These are phyloP conservation scores for Phytophthora crassamura DNA, from an alignment of 352 stramenopile species.

Conservation along the genomic window DNA sequence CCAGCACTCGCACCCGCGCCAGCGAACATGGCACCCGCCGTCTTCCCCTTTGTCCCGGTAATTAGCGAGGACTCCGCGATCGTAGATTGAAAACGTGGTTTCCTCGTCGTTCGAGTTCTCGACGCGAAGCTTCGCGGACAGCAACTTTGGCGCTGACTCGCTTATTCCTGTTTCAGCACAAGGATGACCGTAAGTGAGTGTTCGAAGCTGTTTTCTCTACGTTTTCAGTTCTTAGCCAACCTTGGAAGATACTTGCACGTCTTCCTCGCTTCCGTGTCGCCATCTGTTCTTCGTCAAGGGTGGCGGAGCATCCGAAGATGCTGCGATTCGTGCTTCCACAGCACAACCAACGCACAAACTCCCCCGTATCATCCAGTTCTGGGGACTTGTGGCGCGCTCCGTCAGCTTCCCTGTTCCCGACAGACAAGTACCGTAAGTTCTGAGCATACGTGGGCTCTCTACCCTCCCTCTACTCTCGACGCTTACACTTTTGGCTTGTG, in stretches of 20 bases:
- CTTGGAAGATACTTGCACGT: conserved; percentile 15
- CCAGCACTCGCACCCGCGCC: conserved; percentile 52
- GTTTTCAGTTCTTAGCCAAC: not conserved
- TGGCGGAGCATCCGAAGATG: conserved; percentile 61
- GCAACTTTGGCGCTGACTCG: conserved; percentile 45
- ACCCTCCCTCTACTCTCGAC: not conserved
- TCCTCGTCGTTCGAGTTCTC: conserved; percentile 22
- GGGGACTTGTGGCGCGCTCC: conserved; percentile 56
- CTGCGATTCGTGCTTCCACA: conserved; percentile 61
- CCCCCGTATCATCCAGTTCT: conserved; percentile 61
- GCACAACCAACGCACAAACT: conserved; percentile 70
- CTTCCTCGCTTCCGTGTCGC: conserved; percentile 3
- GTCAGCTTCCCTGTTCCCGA: conserved; percentile 27
- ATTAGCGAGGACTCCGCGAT: conserved; percentile 42
- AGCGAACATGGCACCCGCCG: conserved; percentile 56
- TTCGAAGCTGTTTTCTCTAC: no score
- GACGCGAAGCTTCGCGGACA: conserved; percentile 43
- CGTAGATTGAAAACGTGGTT: conserved; percentile 56
- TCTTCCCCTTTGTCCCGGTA: conserved; percentile 19
- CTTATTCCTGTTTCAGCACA: conserved; percentile 6
- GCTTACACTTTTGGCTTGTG: conserved; percentile 34
- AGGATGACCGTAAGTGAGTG: not conserved
- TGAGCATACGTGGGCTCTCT: not conserved
- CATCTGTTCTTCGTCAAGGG: not conserved
- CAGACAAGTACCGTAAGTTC: conserved; percentile 21